Percentiles rank a stretch among this genome's conserved stretches.
Conservation (phyloP, 148 eudicot species). For the Persicaria maculosa region DNA sequence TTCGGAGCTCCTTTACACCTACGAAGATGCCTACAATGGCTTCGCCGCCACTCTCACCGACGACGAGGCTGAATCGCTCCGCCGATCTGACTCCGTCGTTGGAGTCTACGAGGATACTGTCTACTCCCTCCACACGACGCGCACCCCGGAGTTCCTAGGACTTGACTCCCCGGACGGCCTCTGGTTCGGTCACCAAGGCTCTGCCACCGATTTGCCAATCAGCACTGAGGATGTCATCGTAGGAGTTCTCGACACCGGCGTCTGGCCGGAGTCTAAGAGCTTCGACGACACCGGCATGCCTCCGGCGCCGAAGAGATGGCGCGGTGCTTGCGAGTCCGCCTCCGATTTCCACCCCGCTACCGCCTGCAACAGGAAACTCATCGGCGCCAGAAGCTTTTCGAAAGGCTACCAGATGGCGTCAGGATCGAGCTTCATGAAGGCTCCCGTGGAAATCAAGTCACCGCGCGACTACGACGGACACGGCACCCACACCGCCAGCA, state of each 20-base stretch:
- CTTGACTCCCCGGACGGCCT: conserved; percentile 24
- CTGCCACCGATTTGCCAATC: conserved; percentile 15
- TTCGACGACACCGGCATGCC: conserved; percentile 47
- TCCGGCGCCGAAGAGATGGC: conserved; percentile 45
- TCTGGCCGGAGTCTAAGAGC: conserved; percentile 73
- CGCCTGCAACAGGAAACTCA: conserved; percentile 52
- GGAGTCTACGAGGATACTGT: conserved; percentile 58
- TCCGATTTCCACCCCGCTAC: conserved; percentile 25
- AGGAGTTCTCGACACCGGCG: conserved; percentile 74
- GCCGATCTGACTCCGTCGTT: conserved; percentile 31
- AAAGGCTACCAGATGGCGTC: conserved; percentile 54
- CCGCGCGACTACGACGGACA: conserved; percentile 81
- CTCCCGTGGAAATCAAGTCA: conserved; percentile 27
- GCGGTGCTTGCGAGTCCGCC: conserved; percentile 52
- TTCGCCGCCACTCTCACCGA: conserved; percentile 51
- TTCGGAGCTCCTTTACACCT: conserved; percentile 41
- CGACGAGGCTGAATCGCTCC: conserved; percentile 32
- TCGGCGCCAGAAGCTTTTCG: conserved; percentile 61
- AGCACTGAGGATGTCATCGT: conserved; percentile 48
- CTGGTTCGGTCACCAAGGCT: conserved; percentile 21
- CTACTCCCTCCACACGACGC: conserved; percentile 67
- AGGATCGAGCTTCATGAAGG: conserved; percentile 11
- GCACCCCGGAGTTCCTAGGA: conserved; percentile 80
- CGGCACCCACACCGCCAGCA: conserved; percentile 82
- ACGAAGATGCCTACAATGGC: conserved; percentile 56